Conservation (phyloP, 176 grass and related monocot genomes). For the Alloteropsis semialata region DNA sequence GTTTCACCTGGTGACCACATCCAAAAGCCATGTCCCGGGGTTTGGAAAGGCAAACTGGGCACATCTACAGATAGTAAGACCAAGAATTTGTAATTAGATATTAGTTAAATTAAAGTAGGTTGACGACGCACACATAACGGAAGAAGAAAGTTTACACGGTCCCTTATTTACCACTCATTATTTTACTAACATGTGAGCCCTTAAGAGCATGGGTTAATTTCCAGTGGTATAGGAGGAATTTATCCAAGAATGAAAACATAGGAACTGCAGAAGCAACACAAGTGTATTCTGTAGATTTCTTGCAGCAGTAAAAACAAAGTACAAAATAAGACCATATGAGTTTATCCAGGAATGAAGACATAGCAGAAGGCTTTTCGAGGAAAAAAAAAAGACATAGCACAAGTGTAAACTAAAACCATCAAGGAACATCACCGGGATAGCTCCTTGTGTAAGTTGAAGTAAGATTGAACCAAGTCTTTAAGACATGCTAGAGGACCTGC, state of each 20-base stretch:
- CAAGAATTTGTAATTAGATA: background rate
- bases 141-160: background rate
- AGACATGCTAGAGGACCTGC: too few relatives aligned
- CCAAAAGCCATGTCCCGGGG: slow-evolving; percentile 77
- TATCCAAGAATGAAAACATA: background rate
- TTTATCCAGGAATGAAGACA: background rate
- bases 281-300: background rate
- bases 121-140: background rate
- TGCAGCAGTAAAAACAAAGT: background rate
- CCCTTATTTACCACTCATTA: background rate
- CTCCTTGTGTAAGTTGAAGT: background rate
- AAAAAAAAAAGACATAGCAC: background rate
- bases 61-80: slow-evolving; percentile 45
- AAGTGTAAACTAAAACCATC: background rate
- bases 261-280: background rate
- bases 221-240: background rate
- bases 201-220: background rate
- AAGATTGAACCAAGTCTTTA: background rate
- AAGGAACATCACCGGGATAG: background rate
- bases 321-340: background rate
- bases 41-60: slow-evolving; percentile 72
- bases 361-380: too few relatives aligned
- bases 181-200: background rate
- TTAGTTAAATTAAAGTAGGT: background rate
- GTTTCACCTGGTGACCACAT: slow-evolving; percentile 80